A percentile compares a stretch with the other conserved stretches of the same genome.
phyloP scores from a whole-genome alignment of 352 stramenopile genomes.

The Lagenidium giganteum region DNA sequence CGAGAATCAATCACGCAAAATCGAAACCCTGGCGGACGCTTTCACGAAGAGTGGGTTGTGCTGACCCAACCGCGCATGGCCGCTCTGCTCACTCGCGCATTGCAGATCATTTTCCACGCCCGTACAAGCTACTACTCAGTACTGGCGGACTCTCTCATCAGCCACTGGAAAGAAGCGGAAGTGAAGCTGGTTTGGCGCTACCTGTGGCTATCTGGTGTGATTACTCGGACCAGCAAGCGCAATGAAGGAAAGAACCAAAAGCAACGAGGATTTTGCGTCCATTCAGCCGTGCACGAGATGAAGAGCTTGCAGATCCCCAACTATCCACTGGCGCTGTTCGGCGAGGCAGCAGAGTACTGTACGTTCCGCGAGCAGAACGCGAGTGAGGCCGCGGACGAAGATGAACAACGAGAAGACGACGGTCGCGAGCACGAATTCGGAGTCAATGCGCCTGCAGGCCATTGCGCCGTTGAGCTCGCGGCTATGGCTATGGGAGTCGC shows the following conservation, averaged over 20 bases:
- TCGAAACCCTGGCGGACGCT: constrained; percentile 66
- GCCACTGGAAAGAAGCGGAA: constrained; percentile 61
- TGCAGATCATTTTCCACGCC: constrained; percentile 82
- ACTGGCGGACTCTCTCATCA: constrained; percentile 71
- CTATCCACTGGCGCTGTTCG: constrained; percentile 69
- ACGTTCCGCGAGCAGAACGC: constrained; percentile 73
- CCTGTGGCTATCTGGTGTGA: constrained; percentile 71
- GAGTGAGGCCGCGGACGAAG: constrained; percentile 34
- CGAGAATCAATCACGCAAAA: constrained; percentile 55
- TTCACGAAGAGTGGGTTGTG: constrained; percentile 65
- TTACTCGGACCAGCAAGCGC: constrained; percentile 43
- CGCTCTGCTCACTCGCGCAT: constrained; percentile 53
- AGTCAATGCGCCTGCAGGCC: constrained; percentile 36
- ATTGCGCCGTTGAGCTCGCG: constrained; percentile 47
- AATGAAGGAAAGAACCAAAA: constrained; percentile 48
- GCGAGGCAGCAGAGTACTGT: constrained; percentile 60
- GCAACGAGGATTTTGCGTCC: constrained; percentile 65
- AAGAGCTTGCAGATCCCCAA: constrained; percentile 59
- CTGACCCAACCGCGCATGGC: constrained; percentile 52
- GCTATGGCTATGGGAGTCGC: constrained; percentile 43
- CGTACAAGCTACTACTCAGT: constrained; percentile 63
- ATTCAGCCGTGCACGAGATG: constrained; percentile 68
- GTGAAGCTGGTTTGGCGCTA: constrained; percentile 84
- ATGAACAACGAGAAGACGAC: constrained; percentile 12
- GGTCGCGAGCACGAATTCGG: constrained; percentile 66